Evolutionary conservation across 768 basidiomycete genomes (phyloP), one percentile per base, ranked within the genome.

Genomic region (Mycena rosella): DNA sequence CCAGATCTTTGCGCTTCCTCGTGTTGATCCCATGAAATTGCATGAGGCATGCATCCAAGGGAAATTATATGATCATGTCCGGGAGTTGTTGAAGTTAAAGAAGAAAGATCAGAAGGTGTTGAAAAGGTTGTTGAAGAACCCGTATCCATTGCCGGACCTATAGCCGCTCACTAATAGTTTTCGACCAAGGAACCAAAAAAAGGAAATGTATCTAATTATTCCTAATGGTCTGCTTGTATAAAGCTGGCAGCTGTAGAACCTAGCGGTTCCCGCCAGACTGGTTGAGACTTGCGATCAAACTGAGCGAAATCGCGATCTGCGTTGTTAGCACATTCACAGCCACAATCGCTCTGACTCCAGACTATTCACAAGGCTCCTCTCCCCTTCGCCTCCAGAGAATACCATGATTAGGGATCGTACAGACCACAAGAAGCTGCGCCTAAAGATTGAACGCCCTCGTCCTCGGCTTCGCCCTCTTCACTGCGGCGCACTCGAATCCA

Each of bases 31-130:
- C 10, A 67, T 81, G 18, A 70, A 73, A 29, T 75, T 85, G 22
- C 82, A 84, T 58, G 63, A 77, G 27, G 82, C 81, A 1, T 76
- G 75, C 32, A 70, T 81, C 20, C 51, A 71, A 29, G 82, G 83
- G 20, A 65, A 72, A 24, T 65, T 81, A 11, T 77, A 74, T 48
- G 64, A 72, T 42, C 78, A 78, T 63, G 70, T 79, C 30, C 53
- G 58, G 29, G 67, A 45, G 10, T 62, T 67, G 47, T 27, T 75
- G 32, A 74, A 73, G 38, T 64, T 68, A 60, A 73, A 75, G 49
- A 74, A 73, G 59, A 67, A 61, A 26, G 36, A 54, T 13, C 26
- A 45, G 13, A 74, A 74, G 47, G 75, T 70, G 60, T 76, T 75
- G 42, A 54, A 60, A 51, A 70, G 77, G 27, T 65, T 83, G 48